phyloP scores from a whole-genome alignment of 2,329 filamentous ascomycete genomes.

The Davidsoniella australis region DNA sequence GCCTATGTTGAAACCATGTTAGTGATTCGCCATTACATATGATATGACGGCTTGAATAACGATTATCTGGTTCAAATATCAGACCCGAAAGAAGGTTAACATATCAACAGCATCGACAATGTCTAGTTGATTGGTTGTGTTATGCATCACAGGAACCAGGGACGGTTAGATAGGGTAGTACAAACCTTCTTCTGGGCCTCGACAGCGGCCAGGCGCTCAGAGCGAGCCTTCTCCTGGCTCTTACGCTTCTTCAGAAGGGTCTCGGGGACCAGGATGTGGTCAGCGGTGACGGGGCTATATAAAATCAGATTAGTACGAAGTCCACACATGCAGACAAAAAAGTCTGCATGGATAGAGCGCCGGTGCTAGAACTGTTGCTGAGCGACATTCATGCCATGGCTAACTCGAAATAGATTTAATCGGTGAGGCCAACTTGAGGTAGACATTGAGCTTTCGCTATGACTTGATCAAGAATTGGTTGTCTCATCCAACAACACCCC shows the following conservation, averaged over 20 bases:
- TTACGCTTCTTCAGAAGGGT: constrained; percentile 99
- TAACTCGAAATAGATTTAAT: constrained; percentile 75
- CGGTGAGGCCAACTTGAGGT: constrained; percentile 39
- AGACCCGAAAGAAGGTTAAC: constrained; percentile 99
- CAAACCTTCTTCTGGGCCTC: constrained; percentile 85
- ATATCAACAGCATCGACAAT: constrained; percentile 91
- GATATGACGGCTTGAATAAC: background rate
- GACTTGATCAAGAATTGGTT: background rate
- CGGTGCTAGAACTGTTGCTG: constrained; percentile 86
- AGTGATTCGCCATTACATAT: background rate
- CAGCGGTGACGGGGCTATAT: constrained; percentile 71
- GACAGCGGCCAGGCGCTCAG: constrained; percentile 62
- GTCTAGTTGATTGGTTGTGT: constrained; percentile 67
- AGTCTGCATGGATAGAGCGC: constrained; percentile 50
- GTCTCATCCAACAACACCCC: constrained; percentile 67
- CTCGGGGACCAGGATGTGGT: constrained; percentile 95
- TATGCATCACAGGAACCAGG: constrained; percentile 55
- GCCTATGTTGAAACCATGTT: constrained; percentile 36
- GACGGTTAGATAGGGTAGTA: constrained; percentile 14
- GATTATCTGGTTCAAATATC: constrained; percentile 31
- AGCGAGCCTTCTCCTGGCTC: constrained; percentile 97
- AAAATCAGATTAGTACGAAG: constrained; percentile 64
- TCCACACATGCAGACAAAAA: constrained; percentile 38
- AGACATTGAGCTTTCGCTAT: constrained; percentile 12
- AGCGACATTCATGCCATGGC: constrained; percentile 82